Base-by-base conservation (phyloP, 2,329 filamentous ascomycete genomes). In the Iodosphaeria phyllophila region DNA sequence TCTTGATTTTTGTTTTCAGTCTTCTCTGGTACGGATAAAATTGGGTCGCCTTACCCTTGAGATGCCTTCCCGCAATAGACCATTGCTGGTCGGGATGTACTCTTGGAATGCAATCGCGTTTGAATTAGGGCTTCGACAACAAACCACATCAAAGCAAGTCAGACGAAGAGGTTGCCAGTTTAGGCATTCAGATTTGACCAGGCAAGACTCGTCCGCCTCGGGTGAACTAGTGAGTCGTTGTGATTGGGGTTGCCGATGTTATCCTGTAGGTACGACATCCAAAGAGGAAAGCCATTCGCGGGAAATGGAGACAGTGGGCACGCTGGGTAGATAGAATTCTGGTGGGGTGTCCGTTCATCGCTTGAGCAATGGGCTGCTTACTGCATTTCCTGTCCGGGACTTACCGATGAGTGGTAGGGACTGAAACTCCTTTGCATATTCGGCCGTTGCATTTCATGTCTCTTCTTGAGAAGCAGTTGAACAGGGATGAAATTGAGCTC, bases 61-160 rank as follows among this genome's bases (percentile, higher is more conserved):
- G 60, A 64, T 35, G 60, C 60, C 41, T 64, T 65, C 22, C 60
- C 60, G 35, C 60, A 64, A 43, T 63, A 64, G 22, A 64, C 60
- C 60, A 65, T 64, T 37, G 34, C 38, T 34, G 37, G 13, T 25
- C 20, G 18, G 13, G n/a, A 16, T 16, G 22, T 14, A 19, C 7
- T 4, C 13, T 25, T 25, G 23, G 18, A 11, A 9, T 12, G 8
- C 10, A 12, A 13, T 14, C 13, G 13, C 21, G 9, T 11, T 10
- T 13, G 12, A 9, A 13, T 14, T 14, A 13, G n/a, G n/a, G 21
- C 10, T 9, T 4, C 30, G 8, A 11, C 12, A 22, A 18, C 21
- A 12, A 15, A 16, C 11, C 20, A 19, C 20, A 20, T 21, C 13
- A 27, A n/a, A 16, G 19, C 14, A 17, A 24, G 22, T 18, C 24